Evolutionary conservation across 139 green algal species (phyloP).

Genomic region (Coelastrella sp.): DNA sequence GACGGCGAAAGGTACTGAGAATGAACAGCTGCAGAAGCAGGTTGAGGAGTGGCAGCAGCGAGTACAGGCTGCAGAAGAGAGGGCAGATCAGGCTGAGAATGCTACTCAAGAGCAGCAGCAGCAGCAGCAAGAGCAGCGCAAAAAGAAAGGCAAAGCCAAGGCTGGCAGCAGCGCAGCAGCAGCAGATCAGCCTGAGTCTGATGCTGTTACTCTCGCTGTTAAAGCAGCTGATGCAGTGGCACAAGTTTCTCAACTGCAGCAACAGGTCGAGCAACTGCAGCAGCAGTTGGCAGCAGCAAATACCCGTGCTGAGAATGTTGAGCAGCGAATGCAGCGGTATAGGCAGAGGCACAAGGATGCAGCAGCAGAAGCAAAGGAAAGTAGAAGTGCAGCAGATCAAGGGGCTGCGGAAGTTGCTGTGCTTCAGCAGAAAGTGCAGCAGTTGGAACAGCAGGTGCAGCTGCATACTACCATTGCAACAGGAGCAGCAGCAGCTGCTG

Average conservation of each 20-base stretch:
- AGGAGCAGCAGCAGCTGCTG: too few species aligned
- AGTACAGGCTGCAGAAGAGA: neutral
- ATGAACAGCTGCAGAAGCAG: neutral
- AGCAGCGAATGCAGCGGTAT: neutral
- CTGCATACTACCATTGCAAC: too few species aligned
- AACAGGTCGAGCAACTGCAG: neutral
- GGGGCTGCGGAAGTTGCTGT: neutral
- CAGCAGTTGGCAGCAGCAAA: conserved; percentile 1
- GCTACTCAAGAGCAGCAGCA: neutral
- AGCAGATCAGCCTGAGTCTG: neutral
- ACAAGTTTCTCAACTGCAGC: neutral
- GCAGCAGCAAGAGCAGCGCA: conserved; percentile 11
- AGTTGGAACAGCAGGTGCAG: too few species aligned
- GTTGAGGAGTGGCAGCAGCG: neutral
- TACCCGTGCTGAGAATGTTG: neutral
- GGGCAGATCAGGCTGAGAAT: too few species aligned
- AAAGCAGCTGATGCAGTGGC: neutral
- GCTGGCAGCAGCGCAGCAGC: neutral
- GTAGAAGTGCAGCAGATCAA: neutral
- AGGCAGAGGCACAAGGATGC: too few species aligned
- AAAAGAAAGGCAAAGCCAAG: neutral
- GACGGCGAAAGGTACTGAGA: neutral
- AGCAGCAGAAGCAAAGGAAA: neutral
- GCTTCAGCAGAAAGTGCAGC: conserved; percentile 1
- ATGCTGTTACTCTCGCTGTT: neutral